Conservation (phyloP, 257 asterid species). For the Scutellaria barbata region DNA sequence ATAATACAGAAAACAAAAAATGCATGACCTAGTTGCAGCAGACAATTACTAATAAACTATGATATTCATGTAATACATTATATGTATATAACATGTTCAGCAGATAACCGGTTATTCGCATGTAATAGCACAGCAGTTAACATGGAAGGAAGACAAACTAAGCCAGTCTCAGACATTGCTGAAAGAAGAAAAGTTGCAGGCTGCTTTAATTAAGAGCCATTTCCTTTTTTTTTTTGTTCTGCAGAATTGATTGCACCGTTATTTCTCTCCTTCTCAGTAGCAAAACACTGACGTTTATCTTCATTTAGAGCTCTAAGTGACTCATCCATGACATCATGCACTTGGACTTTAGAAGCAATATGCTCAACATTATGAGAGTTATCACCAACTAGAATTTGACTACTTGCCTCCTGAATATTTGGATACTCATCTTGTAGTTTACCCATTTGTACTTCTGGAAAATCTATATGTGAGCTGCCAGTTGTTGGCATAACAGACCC, state of each 20-base stretch:
- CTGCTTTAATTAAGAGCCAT: conserved; percentile 52
- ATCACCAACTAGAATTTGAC: conserved; percentile 30
- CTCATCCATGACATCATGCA: conserved; percentile 44
- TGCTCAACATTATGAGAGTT: conserved; percentile 44
- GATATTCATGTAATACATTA: background rate
- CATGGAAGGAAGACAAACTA: conserved; percentile 98
- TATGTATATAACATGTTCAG: conserved; percentile 73
- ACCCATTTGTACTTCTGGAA: conserved; percentile 58
- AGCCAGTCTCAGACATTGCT: conserved; percentile 90
- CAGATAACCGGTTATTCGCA: conserved; percentile 82
- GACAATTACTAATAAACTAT: background rate
- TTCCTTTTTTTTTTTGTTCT: conserved; percentile 52
- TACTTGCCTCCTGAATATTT: conserved; percentile 36
- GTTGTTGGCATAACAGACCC: no score
- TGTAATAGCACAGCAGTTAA: conserved; percentile 92
- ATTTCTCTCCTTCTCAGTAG: conserved; percentile 50
- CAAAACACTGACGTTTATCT: conserved; percentile 45
- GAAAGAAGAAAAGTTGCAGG: conserved; percentile 79
- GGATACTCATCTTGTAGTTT: conserved; percentile 48
- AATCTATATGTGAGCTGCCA: conserved; percentile 31
- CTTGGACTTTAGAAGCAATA: conserved; percentile 35
- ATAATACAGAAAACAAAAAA: background rate
- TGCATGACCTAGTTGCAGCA: background rate
- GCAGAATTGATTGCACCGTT: conserved; percentile 39
- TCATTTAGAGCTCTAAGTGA: conserved; percentile 39